Evolutionary conservation across 176 grass and related monocot species (phyloP).

Genomic region (Leersia perrieri): DNA sequence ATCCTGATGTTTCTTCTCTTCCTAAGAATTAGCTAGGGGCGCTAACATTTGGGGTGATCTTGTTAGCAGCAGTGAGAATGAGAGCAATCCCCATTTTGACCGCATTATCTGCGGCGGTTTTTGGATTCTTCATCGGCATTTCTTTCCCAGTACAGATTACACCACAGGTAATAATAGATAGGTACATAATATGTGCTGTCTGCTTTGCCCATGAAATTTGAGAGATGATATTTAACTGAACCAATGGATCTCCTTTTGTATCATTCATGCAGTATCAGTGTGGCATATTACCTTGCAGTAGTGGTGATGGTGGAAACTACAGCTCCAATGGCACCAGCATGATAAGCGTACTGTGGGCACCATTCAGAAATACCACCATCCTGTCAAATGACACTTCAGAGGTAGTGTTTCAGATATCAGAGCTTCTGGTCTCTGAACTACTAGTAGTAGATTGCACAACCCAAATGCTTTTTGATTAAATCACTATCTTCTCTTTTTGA

Average conservation of each 20-base stretch:
- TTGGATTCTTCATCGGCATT: constrained; percentile 7
- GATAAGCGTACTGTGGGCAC: background rate
- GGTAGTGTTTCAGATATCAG: constrained; percentile 10
- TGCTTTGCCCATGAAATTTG: background rate
- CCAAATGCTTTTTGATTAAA: background rate
- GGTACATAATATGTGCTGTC: background rate
- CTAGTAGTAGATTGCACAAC: background rate
- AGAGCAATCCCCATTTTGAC: background rate
- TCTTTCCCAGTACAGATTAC: background rate
- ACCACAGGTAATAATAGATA: constrained; percentile 6
- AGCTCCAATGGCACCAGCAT: background rate
- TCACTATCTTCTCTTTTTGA: background rate
- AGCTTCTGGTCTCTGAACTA: background rate
- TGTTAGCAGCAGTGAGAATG: background rate
- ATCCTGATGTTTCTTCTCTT: background rate
- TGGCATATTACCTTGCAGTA: background rate
- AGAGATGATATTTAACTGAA: background rate
- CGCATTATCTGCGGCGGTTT: background rate
- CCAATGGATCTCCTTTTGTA: background rate
- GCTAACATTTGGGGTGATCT: background rate
- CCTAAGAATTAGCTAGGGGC: background rate
- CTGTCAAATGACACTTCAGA: constrained; percentile 20
- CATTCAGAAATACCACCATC: background rate
- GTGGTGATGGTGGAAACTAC: background rate
- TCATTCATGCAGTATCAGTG: constrained; percentile 7